Base-by-base conservation (phyloP, 2,329 filamentous ascomycete species). In the Orbilia oligospora region DNA sequence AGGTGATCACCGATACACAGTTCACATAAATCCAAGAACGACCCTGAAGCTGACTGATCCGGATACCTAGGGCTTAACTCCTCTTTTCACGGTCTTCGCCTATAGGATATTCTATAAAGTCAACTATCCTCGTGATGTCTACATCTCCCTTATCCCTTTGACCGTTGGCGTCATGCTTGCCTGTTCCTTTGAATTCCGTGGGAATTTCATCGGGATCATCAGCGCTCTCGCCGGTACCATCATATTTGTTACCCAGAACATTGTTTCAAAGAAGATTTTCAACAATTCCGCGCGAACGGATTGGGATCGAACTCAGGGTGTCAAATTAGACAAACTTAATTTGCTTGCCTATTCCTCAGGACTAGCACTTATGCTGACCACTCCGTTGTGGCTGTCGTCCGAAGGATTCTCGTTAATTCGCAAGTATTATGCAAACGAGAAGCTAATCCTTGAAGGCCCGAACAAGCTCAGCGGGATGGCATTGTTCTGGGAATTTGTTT, bases 181-280 rank as follows among this genome's bases (percentile, higher is more conserved):
- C 9, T 99, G 96, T 84, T 97, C 95, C 0, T 93, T 94, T 12
- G 93, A 94, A 83, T 94, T 97, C 82, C 91, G 90, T 22, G 95
- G 93, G 33, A 94, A 99, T 83, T 89, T 97, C 80, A 88, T 96
- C 65, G 96, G 96, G n/a, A 92, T 99, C 18, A 82, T 95, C 10
- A 95, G 94, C 82, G 94, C 96, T 2, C 91, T 99, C 44, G 87
- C 93, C 38, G 94, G 93, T n/a, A 93, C 96, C 6, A 87, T 98
- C 71, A 92, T 98, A 80, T 99, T 99, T 83, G 96, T 99, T 41
- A 96, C 94, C 0, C 96, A 99, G 83, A 99, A 99, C 83, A 99
- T 99, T 72, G 97, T 97, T 81, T 98, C 95, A 20, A 99, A 99
- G 85, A 93, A 93, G 81, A 90, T 99, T 9, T 99, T 99, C 87